These are phyloP conservation scores for Diddensiella santjacobensis DNA, from an alignment of 805 yeast species.

Conservation along the genomic window DNA sequence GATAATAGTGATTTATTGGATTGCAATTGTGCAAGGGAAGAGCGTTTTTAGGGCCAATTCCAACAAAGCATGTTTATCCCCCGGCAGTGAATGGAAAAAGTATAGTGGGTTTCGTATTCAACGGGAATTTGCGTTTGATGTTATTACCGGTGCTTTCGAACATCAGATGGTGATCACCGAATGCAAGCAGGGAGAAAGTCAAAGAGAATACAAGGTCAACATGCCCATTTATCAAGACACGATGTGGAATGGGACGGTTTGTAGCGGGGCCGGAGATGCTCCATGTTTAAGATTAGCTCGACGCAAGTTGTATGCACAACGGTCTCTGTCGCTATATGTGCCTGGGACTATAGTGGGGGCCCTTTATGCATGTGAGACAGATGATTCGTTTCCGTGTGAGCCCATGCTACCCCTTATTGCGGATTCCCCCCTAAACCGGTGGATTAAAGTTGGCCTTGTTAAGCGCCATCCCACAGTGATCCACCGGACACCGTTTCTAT, in stretches of 20 bases:
- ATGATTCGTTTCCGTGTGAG: background rate
- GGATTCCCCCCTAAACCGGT: conserved; percentile 6
- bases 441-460: conserved; percentile 8
- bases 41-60: background rate
- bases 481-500: conserved; percentile 13
- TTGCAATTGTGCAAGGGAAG: background rate
- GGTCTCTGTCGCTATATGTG: background rate
- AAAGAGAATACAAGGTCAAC: conserved; percentile 1
- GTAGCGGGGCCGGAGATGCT: background rate
- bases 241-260: conserved; percentile 14
- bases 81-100: conserved; percentile 9
- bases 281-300: conserved; percentile 14
- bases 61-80: conserved; percentile 12
- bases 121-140: conserved; percentile 3
- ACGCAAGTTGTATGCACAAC: conserved; percentile 8
- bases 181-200: conserved; percentile 9
- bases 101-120: conserved; percentile 14
- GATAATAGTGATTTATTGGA: too few species aligned
- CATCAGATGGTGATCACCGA: conserved; percentile 9
- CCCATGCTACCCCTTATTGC: conserved; percentile 13
- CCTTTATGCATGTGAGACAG: conserved; percentile 6
- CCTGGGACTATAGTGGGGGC: conserved; percentile 20
- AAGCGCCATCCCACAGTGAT: background rate
- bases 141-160: background rate
- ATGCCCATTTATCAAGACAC: conserved; percentile 3